A percentile compares a stretch with the other conserved stretches of the same genome.
These are phyloP conservation scores for Penicillium mononematosum DNA, from an alignment of 495 filamentous ascomycete genomes.

Conservation along the genomic window DNA sequence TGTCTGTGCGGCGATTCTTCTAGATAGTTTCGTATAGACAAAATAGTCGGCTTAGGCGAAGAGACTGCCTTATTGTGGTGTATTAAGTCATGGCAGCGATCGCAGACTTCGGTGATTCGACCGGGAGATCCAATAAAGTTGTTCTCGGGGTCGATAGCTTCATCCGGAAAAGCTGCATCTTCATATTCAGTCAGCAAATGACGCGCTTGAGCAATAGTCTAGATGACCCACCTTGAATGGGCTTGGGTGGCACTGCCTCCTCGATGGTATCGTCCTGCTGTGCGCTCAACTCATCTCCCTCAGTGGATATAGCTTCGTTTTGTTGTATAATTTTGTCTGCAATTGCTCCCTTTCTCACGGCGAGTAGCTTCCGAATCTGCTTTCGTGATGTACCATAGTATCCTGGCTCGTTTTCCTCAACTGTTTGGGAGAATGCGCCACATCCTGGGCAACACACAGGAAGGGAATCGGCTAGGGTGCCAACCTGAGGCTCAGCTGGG, in stretches of 20 bases:
- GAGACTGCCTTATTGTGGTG: conserved; percentile 70
- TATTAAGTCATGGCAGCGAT: conserved; percentile 78
- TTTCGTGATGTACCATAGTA: conserved; percentile 66
- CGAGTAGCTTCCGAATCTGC: conserved; percentile 36
- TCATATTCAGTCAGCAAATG: conserved; percentile 3
- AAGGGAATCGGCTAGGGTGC: conserved; percentile 22
- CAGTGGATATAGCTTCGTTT: not conserved
- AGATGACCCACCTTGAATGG: conserved; percentile 22
- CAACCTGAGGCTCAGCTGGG: conserved; percentile 7
- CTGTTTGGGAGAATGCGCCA: conserved; percentile 76
- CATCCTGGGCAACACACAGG: conserved; percentile 74
- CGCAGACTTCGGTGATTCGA: conserved; percentile 58
- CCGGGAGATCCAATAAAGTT: conserved; percentile 16
- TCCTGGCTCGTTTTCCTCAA: conserved; percentile 67
- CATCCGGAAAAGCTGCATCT: conserved; percentile 42
- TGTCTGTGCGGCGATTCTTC: conserved; percentile 77
- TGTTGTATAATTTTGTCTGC: conserved; percentile 19
- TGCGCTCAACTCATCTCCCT: conserved; percentile 14
- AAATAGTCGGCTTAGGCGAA: conserved; percentile 72
- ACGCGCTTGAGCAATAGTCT: not conserved
- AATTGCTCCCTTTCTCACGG: conserved; percentile 45
- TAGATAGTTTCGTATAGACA: conserved; percentile 77
- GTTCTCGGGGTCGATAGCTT: conserved; percentile 30
- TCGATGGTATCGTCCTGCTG: conserved; percentile 9
- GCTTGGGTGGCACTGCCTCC: conserved; percentile 16